Evolutionary conservation across 495 filamentous ascomycete species (phyloP), one percentile per base, ranked within the genome.

Genomic region (Lasiosphaeriaceae sp.): DNA sequence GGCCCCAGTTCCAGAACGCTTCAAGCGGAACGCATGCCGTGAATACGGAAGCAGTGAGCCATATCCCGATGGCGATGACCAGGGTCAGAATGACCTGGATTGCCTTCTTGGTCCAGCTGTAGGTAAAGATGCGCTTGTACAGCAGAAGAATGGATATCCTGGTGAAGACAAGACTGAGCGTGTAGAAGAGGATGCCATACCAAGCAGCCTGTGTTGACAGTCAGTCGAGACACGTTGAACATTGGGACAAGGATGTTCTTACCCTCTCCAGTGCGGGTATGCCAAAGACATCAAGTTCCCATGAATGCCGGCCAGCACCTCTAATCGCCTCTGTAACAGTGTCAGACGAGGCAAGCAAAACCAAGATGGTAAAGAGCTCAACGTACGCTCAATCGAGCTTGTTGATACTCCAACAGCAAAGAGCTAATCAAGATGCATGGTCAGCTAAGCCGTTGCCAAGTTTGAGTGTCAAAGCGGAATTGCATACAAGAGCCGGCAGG

Each of bases 101-200:
- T 21, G 60, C 52, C 17, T 51, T 31, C 26, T 60, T 65, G 14
- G 61, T 59, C 64, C 60, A 66, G 49, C 50, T 60, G 58, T 67
- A 64, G 19, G 60, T 67, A 43, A 71, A 69, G 31, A 69, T 71
- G 22, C 66, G 66, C 9, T 46, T 41, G 58, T 67, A 71, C 8
- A 71, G 59, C 7, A 67, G 46, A 9, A 69, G 56, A 21, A 71
- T 69, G 58, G 67, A 16, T 58, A 34, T 51, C 63, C 59, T 65
- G 43, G 43, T 17, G 56, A 67, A 69, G 50, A 49, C 46, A 26
- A 70, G 65, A 44, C 60, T 61, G 21, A 68, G 44, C 41, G 60
- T 54, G 55, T 71, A 70, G 26, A 64, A 67, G 2, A 71, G 51
- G 24, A 70, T 66, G 11, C 62, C 58, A 31, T 68, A 66, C 63